Evolutionary conservation across 441 rosid genomes (phyloP).

Genomic region (Populus trichocarpa): DNA sequence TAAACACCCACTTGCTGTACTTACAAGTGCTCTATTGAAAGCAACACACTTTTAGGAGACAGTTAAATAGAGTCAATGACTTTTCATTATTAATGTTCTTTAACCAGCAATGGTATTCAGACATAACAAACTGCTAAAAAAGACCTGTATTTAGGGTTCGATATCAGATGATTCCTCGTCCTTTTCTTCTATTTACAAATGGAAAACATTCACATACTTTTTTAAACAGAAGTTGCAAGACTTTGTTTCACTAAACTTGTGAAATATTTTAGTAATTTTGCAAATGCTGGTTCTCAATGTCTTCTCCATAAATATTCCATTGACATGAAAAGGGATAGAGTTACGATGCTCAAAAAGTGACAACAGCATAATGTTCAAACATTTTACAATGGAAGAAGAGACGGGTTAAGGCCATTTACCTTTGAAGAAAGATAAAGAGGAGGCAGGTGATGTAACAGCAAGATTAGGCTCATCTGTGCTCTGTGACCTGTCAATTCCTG

Average conservation of each 20-base stretch:
- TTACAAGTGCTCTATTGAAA: neutral
- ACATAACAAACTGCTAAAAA: neutral
- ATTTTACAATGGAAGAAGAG: neutral
- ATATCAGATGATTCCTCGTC: neutral
- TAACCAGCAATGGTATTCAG: neutral
- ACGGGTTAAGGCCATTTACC: constrained; percentile 27
- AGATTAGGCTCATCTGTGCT: constrained; percentile 24
- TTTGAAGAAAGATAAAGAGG: constrained; percentile 55
- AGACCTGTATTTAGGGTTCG: neutral
- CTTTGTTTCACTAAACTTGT: neutral
- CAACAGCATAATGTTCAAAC: neutral
- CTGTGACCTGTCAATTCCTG: constrained; percentile 31
- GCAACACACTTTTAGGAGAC: neutral
- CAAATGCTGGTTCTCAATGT: no score
- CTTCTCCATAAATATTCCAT: no score
- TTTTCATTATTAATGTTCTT: neutral
- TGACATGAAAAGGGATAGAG: neutral
- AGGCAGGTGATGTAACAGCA: constrained; percentile 30
- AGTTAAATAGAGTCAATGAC: neutral
- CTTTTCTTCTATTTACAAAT: neutral
- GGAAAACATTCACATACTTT: neutral
- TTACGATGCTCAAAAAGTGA: neutral
- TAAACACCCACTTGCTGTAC: neutral
- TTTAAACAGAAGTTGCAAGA: neutral
- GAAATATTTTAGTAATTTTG: no score